A percentile compares a stretch with the other conserved stretches of the same genome.
Conservation (phyloP, 73 alveolate genomes). For the Paramecium bursaria region DNA sequence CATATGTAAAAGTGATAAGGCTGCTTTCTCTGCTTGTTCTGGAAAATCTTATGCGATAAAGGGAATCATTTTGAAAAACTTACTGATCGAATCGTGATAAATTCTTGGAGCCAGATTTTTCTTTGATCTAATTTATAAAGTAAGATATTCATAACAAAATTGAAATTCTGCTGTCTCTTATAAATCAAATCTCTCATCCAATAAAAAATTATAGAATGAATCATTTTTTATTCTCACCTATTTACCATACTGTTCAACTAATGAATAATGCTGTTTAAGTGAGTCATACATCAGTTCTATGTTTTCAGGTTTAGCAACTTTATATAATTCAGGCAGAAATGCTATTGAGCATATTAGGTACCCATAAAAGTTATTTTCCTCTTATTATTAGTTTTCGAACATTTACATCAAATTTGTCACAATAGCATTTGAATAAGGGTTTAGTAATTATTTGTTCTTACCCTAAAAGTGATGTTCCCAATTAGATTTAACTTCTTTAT, state of each 20-base stretch:
- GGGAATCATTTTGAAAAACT: constrained; percentile 54
- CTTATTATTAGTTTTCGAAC: constrained; percentile 38
- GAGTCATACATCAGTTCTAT: constrained; percentile 48
- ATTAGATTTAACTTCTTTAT: constrained; percentile 29
- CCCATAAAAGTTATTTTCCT: constrained; percentile 24
- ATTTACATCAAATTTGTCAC: constrained; percentile 32
- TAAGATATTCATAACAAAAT: constrained; percentile 55
- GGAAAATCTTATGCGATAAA: constrained; percentile 55
- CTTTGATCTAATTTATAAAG: constrained; percentile 29
- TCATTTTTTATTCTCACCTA: constrained; percentile 40
- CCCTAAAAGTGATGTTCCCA: constrained; percentile 47
- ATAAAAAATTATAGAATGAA: constrained; percentile 7
- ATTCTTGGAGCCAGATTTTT: constrained; percentile 11
- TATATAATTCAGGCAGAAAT: constrained; percentile 40
- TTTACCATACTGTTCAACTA: constrained; percentile 38
- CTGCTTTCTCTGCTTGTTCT: constrained; percentile 53
- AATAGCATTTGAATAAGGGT: constrained; percentile 40
- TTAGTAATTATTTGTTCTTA: constrained; percentile 29
- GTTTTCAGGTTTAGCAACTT: constrained; percentile 51
- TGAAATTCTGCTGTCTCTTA: constrained; percentile 51
- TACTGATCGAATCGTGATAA: constrained; percentile 22
- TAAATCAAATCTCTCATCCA: constrained; percentile 50
- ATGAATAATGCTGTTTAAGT: constrained; percentile 16
- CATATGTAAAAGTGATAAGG: constrained; percentile 38
- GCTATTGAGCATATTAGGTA: constrained; percentile 31